Conservation (phyloP, 2,329 filamentous ascomycete genomes). For the Aaosphaeria pasadenensis region DNA sequence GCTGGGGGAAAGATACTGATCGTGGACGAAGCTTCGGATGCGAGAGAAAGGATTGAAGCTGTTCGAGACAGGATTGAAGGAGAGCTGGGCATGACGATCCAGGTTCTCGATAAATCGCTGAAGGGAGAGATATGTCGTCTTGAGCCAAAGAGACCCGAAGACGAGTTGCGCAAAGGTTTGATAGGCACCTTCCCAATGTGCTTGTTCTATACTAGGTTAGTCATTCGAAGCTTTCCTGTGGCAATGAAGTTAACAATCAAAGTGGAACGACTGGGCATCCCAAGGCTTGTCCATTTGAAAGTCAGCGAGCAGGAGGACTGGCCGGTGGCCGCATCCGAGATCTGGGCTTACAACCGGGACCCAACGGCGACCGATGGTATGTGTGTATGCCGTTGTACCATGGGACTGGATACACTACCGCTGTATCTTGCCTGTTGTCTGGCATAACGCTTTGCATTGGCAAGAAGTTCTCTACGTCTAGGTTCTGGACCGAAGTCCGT, state of each 20-base stretch:
- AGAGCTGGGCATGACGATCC: slow-evolving; percentile 58
- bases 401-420: slow-evolving; percentile 65
- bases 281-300: slow-evolving; percentile 65
- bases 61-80: slow-evolving; percentile 46
- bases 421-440: slow-evolving; percentile 54
- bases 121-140: slow-evolving; percentile 48
- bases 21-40: slow-evolving; percentile 48
- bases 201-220: slow-evolving; percentile 66
- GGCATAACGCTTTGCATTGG: slow-evolving; percentile 61
- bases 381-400: slow-evolving; percentile 77
- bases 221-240: not conserved
- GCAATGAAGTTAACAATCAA: not conserved
- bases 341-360: slow-evolving; percentile 37
- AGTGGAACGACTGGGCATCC: slow-evolving; percentile 74
- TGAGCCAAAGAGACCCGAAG: slow-evolving; percentile 51
- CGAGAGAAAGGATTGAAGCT: slow-evolving; percentile 57
- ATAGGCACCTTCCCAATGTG: slow-evolving; percentile 55
- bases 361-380: slow-evolving; percentile 62
- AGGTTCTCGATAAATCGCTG: slow-evolving; percentile 51
- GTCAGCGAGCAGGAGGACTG: slow-evolving; percentile 44
- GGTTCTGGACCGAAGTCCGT: slow-evolving; percentile 71
- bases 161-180: slow-evolving; percentile 54
- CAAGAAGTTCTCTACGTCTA: slow-evolving; percentile 64
- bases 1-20: slow-evolving; percentile 49
- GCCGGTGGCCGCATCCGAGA: slow-evolving; percentile 34